Percentiles rank a stretch among this genome's conserved stretches.
phyloP scores from a whole-genome alignment of 306 rosid genomes.

The Quercus mongolica region DNA sequence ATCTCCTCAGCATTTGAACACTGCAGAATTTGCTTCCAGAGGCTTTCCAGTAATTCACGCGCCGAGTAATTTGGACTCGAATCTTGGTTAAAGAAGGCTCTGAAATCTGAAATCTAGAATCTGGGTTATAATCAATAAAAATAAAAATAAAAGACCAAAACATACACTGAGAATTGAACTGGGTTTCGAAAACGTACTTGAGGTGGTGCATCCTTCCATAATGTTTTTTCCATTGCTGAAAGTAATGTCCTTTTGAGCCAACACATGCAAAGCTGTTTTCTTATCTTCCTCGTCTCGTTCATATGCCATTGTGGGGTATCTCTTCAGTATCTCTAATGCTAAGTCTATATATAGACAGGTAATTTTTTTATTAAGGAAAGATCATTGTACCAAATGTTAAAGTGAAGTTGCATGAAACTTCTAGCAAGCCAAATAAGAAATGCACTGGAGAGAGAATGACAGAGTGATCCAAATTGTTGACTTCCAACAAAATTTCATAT shows the following conservation, averaged over 20 bases:
- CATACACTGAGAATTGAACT: too few relatives aligned
- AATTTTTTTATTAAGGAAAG: not conserved
- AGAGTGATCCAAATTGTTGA: too few relatives aligned
- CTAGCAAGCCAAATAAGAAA: too few relatives aligned
- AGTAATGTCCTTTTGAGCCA: not conserved
- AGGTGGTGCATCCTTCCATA: not conserved
- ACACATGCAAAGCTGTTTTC: not conserved
- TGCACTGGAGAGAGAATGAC: too few relatives aligned
- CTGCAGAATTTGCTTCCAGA: not conserved
- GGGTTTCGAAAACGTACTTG: not conserved
- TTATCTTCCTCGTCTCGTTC: not conserved
- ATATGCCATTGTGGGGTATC: not conserved
- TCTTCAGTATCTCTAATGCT: not conserved
- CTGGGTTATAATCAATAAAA: not conserved
- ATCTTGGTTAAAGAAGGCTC: not conserved
- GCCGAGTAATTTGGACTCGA: not conserved
- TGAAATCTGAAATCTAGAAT: not conserved
- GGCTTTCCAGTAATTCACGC: not conserved
- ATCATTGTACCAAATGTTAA: too few relatives aligned
- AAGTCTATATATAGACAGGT: not conserved
- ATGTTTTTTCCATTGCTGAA: not conserved
- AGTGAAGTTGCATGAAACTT: too few relatives aligned
- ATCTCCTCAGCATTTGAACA: not conserved
- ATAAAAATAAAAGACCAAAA: too few relatives aligned
- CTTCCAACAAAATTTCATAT: too few relatives aligned